A percentile compares a stretch with the other conserved stretches of the same genome.
These are phyloP conservation scores for Asterochloris erici DNA, from an alignment of 139 green algal genomes.

Conservation along the genomic window DNA sequence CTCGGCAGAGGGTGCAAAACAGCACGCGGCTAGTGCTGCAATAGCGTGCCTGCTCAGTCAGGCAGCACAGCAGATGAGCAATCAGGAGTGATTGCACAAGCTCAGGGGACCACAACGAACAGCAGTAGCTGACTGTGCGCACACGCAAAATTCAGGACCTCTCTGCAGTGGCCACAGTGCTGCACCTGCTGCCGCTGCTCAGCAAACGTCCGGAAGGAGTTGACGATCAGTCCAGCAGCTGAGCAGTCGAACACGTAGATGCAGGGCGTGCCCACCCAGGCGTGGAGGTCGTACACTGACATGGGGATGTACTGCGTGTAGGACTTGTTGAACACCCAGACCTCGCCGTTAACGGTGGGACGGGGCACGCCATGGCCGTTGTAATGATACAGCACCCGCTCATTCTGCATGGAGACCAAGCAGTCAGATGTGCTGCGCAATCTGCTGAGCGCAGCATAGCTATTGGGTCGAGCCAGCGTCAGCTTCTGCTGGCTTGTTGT, in stretches of 20 bases:
- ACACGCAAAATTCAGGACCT: too few relatives aligned
- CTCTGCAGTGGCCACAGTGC: too few relatives aligned
- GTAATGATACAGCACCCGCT: slow-evolving; percentile 99
- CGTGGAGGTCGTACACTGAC: slow-evolving; percentile 92
- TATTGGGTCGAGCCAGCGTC: background rate
- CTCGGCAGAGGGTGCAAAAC: too few relatives aligned
- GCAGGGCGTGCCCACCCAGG: slow-evolving; percentile 86
- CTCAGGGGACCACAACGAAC: too few relatives aligned
- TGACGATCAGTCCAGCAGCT: slow-evolving; percentile 86
- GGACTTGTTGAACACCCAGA: slow-evolving; percentile 95
- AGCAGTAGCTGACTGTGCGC: too few relatives aligned
- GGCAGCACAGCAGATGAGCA: background rate
- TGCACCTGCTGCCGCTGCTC: slow-evolving; percentile 40
- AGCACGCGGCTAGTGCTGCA: background rate
- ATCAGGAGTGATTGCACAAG: too few relatives aligned
- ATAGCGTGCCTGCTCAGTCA: background rate
- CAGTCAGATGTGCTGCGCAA: background rate
- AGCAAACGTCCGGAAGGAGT: slow-evolving; percentile 68
- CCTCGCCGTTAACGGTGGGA: slow-evolving; percentile 95
- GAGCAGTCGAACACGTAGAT: slow-evolving; percentile 99
- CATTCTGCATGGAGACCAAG: slow-evolving; percentile 49
- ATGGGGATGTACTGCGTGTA: slow-evolving; percentile 99
- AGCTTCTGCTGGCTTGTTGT: background rate
- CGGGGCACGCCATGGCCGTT: slow-evolving; percentile 98
- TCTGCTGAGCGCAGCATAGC: background rate